A percentile compares a stretch with the other conserved stretches of the same genome.
Conservation (phyloP, 345 rosid genomes). For the Salix dunnii region DNA sequence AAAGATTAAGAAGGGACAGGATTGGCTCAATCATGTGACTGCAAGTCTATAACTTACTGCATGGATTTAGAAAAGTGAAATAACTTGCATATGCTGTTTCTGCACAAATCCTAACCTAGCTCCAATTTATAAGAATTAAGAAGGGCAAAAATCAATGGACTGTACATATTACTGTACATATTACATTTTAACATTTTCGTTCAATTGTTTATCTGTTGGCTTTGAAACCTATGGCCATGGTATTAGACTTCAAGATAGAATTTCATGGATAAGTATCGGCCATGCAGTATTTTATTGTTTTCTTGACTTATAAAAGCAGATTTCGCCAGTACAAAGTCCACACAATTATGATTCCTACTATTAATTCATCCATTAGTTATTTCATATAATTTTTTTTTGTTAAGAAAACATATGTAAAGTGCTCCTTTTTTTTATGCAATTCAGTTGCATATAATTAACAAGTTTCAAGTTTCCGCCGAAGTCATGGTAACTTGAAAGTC, state of each 20-base stretch:
- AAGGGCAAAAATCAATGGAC: neutral
- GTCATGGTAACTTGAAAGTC: too few relatives aligned
- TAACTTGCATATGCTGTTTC: neutral
- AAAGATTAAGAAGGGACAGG: neutral
- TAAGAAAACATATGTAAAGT: too few relatives aligned
- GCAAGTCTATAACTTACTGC: neutral
- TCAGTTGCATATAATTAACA: too few relatives aligned
- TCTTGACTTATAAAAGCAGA: neutral
- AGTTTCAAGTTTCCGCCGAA: too few relatives aligned
- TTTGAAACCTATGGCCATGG: neutral
- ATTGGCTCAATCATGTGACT: neutral
- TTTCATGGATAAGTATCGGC: neutral
- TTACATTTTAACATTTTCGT: neutral
- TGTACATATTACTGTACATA: neutral
- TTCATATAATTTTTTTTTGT: too few relatives aligned
- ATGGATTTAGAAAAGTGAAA: neutral
- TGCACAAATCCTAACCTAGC: neutral
- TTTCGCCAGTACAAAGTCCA: neutral
- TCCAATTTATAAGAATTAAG: neutral
- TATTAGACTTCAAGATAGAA: neutral
- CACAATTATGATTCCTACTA: too few relatives aligned
- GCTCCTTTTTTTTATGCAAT: too few relatives aligned
- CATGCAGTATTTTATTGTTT: neutral
- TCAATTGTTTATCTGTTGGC: neutral
- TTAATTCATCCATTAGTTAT: too few relatives aligned